Percentiles rank a stretch among this genome's conserved stretches.
Conservation (phyloP, 2,329 filamentous ascomycete species). For the Trichoderma oligosporum region DNA sequence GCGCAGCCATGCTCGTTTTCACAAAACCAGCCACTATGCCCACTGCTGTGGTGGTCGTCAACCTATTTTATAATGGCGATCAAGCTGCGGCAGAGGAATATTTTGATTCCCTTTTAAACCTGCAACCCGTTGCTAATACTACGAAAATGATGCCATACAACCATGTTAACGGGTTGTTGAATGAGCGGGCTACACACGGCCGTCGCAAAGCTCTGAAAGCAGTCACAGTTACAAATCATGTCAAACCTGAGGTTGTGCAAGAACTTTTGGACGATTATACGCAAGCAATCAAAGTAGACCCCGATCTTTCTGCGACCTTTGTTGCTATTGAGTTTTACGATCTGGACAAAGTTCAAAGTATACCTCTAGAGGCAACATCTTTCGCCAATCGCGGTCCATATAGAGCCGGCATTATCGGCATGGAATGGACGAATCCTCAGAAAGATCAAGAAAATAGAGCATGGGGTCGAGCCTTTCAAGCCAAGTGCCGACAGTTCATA, state of each 20-base stretch:
- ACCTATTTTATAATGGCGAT: conserved; percentile 27
- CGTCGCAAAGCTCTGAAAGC: conserved; percentile 39
- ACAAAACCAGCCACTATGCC: conserved; percentile 7
- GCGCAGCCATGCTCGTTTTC: conserved; percentile 33
- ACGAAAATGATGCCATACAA: conserved; percentile 39
- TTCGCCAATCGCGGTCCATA: conserved; percentile 12
- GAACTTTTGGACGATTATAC: conserved; percentile 24
- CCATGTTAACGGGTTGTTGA: conserved; percentile 35
- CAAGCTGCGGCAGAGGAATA: conserved; percentile 33
- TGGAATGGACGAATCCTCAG: conserved; percentile 1
- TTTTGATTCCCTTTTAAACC: conserved; percentile 35
- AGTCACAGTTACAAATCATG: conserved; percentile 39
- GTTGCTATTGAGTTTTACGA: conserved; percentile 42
- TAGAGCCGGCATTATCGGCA: background rate
- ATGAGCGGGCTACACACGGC: conserved; percentile 31
- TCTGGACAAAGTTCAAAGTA: conserved; percentile 25
- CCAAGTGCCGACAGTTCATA: conserved; percentile 3
- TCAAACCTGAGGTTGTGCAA: conserved; percentile 24
- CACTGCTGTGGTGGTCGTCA: conserved; percentile 13
- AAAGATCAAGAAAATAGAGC: background rate
- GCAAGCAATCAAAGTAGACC: conserved; percentile 26
- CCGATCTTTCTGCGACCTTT: conserved; percentile 24
- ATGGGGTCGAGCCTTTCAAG: conserved; percentile 1
- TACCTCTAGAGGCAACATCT: conserved; percentile 34
- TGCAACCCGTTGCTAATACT: conserved; percentile 35